A percentile compares a stretch with the other conserved stretches of the same genome.
Evolutionary conservation across 192 early-diverging fungal species (phyloP).

Genomic region (Coemansia sp.): DNA sequence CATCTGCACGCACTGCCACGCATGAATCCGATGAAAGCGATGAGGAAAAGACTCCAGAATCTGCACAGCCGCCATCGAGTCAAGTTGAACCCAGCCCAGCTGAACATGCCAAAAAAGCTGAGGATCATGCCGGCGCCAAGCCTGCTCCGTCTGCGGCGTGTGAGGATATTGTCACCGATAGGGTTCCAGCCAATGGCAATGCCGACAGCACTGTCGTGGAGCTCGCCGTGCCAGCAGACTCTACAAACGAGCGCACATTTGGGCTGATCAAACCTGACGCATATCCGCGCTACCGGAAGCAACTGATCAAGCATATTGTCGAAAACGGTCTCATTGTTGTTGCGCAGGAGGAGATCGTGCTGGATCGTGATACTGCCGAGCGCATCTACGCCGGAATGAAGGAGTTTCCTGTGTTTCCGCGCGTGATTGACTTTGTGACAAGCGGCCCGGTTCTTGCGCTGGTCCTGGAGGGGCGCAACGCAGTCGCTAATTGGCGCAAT

Average conservation of each 20-base stretch:
- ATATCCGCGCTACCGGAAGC: constrained; percentile 37
- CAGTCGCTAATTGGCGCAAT: constrained; percentile 41
- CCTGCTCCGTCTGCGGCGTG: neutral
- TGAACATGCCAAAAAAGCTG: neutral
- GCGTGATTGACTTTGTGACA: constrained; percentile 55
- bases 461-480: constrained; percentile 54
- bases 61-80: neutral
- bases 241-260: constrained; percentile 47
- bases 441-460: constrained; percentile 55
- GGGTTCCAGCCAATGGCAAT: neutral
- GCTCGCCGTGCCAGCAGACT: constrained; percentile 29
- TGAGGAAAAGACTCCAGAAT: constrained; percentile 10
- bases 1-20: constrained; percentile 3
- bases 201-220: constrained; percentile 9
- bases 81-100: neutral
- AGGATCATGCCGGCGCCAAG: neutral
- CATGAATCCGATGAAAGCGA: constrained; percentile 37
- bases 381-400: constrained; percentile 40
- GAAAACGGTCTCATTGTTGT: constrained; percentile 38
- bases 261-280: constrained; percentile 51
- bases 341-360: constrained; percentile 41
- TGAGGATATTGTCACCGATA: neutral
- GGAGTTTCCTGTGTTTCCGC: constrained; percentile 38
- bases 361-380: constrained; percentile 26
- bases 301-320: constrained; percentile 32